These are phyloP conservation scores for Combretum micranthum DNA, from an alignment of 345 rosid species.

Conservation along the genomic window DNA sequence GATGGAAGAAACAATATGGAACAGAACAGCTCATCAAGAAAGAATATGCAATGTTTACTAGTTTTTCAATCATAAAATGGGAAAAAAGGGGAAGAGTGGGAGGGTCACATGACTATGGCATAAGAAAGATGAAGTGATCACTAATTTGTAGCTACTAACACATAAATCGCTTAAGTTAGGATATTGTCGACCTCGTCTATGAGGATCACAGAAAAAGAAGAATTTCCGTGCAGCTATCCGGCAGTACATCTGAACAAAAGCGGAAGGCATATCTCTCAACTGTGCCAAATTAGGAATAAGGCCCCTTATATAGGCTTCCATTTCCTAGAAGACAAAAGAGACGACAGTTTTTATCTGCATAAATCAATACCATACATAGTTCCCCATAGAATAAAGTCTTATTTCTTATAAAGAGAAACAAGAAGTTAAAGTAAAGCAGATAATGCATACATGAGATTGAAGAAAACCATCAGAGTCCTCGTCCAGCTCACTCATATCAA, in stretches of 20 bases:
- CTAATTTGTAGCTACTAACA: slow-evolving; percentile 3
- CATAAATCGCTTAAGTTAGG: background rate
- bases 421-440: background rate
- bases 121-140: background rate
- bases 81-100: too few relatives aligned
- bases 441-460: slow-evolving; percentile 61
- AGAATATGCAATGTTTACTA: too few relatives aligned
- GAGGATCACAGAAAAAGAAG: slow-evolving; percentile 99
- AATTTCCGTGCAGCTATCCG: slow-evolving; percentile 96
- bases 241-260: slow-evolving; percentile 82
- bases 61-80: too few relatives aligned
- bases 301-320: slow-evolving; percentile 91
- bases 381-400: background rate
- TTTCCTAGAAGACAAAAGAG: slow-evolving; percentile 52
- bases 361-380: background rate
- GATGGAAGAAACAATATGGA: too few relatives aligned
- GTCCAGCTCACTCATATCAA: slow-evolving; percentile 98
- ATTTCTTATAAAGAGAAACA: background rate
- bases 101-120: too few relatives aligned
- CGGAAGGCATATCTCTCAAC: slow-evolving; percentile 83
- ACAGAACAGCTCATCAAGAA: too few relatives aligned
- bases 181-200: slow-evolving; percentile 65
- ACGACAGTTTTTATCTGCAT: slow-evolving; percentile 8
- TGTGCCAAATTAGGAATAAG: slow-evolving; percentile 97
- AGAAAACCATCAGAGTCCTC: slow-evolving; percentile 99